phyloP scores from a whole-genome alignment of 2,329 filamentous ascomycete genomes.

The Colletotrichum horii region DNA sequence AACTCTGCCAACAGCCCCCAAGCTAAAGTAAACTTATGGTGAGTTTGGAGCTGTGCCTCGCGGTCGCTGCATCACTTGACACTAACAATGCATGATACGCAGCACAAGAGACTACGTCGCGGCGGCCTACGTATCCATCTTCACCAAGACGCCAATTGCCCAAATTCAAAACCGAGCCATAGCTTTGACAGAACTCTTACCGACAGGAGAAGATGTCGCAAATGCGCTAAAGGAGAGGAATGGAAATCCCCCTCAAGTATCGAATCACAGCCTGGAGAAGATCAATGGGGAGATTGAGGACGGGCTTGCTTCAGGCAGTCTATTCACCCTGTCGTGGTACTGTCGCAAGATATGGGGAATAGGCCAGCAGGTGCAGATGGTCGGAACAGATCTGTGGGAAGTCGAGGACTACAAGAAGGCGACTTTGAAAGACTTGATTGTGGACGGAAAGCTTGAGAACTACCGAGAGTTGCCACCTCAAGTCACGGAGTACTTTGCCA shows the following conservation, averaged over 20 bases:
- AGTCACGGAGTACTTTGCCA: conserved; percentile 5
- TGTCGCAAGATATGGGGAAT: conserved; percentile 32
- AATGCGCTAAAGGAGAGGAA: conserved; percentile 24
- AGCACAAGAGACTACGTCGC: conserved; percentile 33
- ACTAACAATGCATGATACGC: fast-evolving
- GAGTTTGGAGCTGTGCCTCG: neutral
- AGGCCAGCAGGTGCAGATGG: conserved; percentile 22
- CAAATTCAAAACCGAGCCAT: conserved; percentile 26
- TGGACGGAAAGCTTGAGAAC: conserved; percentile 24
- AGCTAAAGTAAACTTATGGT: neutral
- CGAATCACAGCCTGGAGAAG: conserved; percentile 26
- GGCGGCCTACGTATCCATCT: conserved; percentile 31
- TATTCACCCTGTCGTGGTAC: conserved; percentile 28
- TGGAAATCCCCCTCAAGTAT: conserved; percentile 17
- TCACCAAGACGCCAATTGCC: conserved; percentile 25
- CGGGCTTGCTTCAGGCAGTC: conserved; percentile 20
- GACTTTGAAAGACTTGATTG: conserved; percentile 24
- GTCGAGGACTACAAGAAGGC: conserved; percentile 28
- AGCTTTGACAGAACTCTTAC: conserved; percentile 27
- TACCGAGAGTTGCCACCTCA: conserved; percentile 28
- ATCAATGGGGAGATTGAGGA: conserved; percentile 26
- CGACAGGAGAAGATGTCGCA: conserved; percentile 29
- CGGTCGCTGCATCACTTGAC: fast-evolving
- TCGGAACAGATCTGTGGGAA: conserved; percentile 30
- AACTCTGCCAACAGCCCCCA: neutral